Evolutionary conservation across 345 rosid genomes (phyloP), one percentile per base, ranked within the genome.

Genomic region (Gossypium ekmanianum): DNA sequence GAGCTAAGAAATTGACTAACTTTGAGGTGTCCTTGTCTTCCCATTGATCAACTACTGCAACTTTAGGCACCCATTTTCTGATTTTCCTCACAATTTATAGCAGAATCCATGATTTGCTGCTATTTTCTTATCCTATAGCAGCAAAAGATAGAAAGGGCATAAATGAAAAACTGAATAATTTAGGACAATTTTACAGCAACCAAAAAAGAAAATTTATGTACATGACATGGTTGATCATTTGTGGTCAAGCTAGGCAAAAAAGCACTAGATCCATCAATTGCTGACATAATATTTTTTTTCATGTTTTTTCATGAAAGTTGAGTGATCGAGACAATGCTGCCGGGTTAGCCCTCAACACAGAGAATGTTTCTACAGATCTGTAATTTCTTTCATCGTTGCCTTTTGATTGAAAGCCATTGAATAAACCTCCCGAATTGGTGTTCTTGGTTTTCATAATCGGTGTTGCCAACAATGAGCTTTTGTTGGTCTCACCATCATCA

Each of bases 311-410:
- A 0, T 79, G 89, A 86, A 92, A 92, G 75, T 84, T 84, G 79
- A 83, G 78, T 54, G 93, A 84, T 65, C 95, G 85, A 63, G 81
- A 90, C 81, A 85, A 68, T 51, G 97, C 97, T 34, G 92, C 97
- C 29, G 95, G 97, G 82, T 92, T 90, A 75, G 88, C 90, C 70
- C 81, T 93, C 83, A 90, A 74, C 65, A 52, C 79, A 9, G 78
- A 57, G 75, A 87, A 72, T 59, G 82, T 70, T 75, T 80, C 81
- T 51, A 74, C 7, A 34, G 1, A 78, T 52, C 76, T 57, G 66
- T 18, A 61, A 57, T 81, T 79, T 66, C 43, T 74, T 64, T 77
- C 79, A 68, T 63, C 76, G 44, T 41, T 77, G 41, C 29, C 76
- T 79, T 77, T 85, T 41, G 86, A 78, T 62, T 79, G 85, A 75